phyloP scores from a whole-genome alignment of 306 rosid species.

The Hippophae rhamnoides region DNA sequence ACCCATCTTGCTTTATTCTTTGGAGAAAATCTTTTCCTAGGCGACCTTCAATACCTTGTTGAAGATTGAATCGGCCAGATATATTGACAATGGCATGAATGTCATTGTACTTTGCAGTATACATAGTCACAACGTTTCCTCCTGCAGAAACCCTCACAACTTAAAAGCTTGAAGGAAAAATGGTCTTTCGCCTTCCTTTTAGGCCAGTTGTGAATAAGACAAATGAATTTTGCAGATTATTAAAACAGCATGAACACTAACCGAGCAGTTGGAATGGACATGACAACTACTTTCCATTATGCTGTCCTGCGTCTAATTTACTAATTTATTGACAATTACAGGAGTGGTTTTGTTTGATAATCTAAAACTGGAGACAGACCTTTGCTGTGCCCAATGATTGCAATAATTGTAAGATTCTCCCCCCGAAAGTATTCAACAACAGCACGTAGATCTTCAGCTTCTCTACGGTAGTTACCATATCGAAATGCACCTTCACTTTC shows the following conservation, averaged over 20 bases:
- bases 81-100: slow-evolving; percentile 54
- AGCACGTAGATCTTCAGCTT: slow-evolving; percentile 64
- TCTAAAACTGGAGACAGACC: slow-evolving; percentile 34
- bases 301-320: no score
- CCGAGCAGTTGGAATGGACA: no score
- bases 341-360: neutral
- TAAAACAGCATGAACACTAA: no score
- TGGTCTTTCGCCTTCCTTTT: neutral
- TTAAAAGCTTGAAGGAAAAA: neutral
- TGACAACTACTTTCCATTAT: no score
- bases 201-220: no score
- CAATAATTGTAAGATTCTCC: slow-evolving; percentile 32
- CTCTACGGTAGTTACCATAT: slow-evolving; percentile 80
- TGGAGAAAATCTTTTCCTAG: slow-evolving; percentile 60
- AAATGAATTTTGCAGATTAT: no score
- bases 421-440: slow-evolving; percentile 53
- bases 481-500: slow-evolving; percentile 82
- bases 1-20: slow-evolving; percentile 71
- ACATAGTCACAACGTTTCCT: slow-evolving; percentile 72
- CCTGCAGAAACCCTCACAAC: slow-evolving; percentile 43
- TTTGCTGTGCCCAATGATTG: slow-evolving; percentile 88
- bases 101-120: slow-evolving; percentile 70
- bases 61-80: slow-evolving; percentile 79
- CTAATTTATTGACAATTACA: no score
- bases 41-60: slow-evolving; percentile 76